These are phyloP conservation scores for Mycena galericulata DNA, from an alignment of 768 basidiomycete genomes.

Conservation along the genomic window DNA sequence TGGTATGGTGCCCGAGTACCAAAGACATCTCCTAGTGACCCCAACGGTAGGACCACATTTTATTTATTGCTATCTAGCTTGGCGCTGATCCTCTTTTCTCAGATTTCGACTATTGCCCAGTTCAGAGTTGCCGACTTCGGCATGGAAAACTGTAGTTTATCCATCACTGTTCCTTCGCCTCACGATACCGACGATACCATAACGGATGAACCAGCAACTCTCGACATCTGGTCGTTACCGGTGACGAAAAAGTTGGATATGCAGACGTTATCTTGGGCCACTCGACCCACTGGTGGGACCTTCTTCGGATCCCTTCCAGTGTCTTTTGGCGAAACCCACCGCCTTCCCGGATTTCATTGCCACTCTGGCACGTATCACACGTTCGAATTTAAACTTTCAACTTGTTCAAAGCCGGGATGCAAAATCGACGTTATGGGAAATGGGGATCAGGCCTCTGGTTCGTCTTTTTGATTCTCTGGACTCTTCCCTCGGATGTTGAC, in stretches of 20 bases:
- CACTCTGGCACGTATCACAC: conserved; percentile 26
- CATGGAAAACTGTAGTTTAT: conserved; percentile 44
- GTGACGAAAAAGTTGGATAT: conserved; percentile 28
- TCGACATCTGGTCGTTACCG: conserved; percentile 25
- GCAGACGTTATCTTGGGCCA: conserved; percentile 27
- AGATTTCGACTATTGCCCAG: conserved; percentile 44
- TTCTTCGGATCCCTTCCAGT: conserved; percentile 24
- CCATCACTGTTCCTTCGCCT: conserved; percentile 35
- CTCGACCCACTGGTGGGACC: conserved; percentile 20
- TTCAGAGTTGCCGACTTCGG: conserved; percentile 47
- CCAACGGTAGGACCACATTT: conserved; percentile 21
- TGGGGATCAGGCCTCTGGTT: conserved; percentile 24
- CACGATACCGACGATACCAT: conserved; percentile 18
- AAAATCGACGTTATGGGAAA: conserved; percentile 29
- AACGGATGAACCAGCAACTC: conserved; percentile 17
- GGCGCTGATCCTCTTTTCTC: neutral
- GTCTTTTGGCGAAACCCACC: conserved; percentile 25
- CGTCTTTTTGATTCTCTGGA: neutral
- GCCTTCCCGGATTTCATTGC: conserved; percentile 26
- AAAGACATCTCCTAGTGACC: conserved; percentile 24
- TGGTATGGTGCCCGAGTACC: conserved; percentile 31
- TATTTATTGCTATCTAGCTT: neutral
- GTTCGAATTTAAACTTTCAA: conserved; percentile 28
- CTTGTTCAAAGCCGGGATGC: conserved; percentile 26
- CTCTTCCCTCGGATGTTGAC: neutral